Base-by-base conservation (phyloP, 2,329 filamentous ascomycete species). In the Apiospora pterosperma region DNA sequence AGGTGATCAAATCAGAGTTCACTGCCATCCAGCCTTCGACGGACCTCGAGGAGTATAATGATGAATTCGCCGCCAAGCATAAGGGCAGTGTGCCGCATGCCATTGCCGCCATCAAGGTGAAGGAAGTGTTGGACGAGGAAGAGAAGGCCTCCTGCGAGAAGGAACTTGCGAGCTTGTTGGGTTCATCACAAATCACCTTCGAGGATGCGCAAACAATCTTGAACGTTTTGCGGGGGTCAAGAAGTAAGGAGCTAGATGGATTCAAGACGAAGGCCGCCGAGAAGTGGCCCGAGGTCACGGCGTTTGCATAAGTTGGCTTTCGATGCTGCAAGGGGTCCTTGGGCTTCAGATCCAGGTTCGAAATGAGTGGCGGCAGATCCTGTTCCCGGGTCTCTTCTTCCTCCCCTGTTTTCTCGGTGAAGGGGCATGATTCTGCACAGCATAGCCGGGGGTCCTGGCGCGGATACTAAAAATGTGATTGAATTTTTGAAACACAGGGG, bases 1-100 rank as follows among this genome's bases (percentile, higher is more conserved):
- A 93, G 69, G 86, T 92, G 59, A 80, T 97, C 69, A 88, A 90
- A 66, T 79, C 86, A 2, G 88, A 89, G 68, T 92, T 94, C 70
- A 86, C 85, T 39, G 80, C 83, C 10, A 78, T 90, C 28, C 82
- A 89, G 7, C 78, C 85, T 11, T 84, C 85, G 36, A 77, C 82
- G 23, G 84, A 90, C 61, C 81, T 92, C 52, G 79, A 83, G 59
- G 81, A 87, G 69, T 86, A 84, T 79, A 95, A 94, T 76, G 81
- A 89, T 42, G 84, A 86, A 25, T 95, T 88, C 76, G 77, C 88
- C 21, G 75, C 83, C 48, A 82, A 85, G 69, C 84, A 95, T 79
- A 85, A 86, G 69, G 76, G 83, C 64, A 91, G 88, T 74, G 80
- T 86, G 6, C 68, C 80, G 19, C 88, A 92, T 72, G 80, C 90